Percentiles rank a stretch among this genome's conserved stretches.
phyloP scores from a whole-genome alignment of 257 asterid genomes.

The Nicotiana attenuata region DNA sequence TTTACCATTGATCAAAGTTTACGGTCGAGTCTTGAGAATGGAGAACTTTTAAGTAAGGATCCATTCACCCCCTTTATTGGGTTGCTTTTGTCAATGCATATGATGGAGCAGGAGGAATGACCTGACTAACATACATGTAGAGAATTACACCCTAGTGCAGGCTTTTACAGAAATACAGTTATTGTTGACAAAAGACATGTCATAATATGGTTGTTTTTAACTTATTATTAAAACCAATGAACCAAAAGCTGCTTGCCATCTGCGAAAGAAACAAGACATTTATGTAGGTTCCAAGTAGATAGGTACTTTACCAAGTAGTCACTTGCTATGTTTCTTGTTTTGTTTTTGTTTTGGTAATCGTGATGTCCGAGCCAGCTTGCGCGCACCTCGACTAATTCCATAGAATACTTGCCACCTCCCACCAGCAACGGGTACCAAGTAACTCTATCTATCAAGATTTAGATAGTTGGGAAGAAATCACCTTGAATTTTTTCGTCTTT shows the following conservation, averaged over 20 bases:
- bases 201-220: not conserved
- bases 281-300: slow-evolving; percentile 24
- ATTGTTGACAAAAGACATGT: not conserved
- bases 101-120: not conserved
- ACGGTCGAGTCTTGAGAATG: not conserved
- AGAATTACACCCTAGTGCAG: not conserved
- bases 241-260: not conserved
- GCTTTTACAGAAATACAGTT: not conserved
- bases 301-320: slow-evolving; percentile 27
- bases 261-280: slow-evolving; percentile 29
- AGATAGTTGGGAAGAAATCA: too few relatives aligned
- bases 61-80: not conserved
- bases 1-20: not conserved
- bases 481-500: too few relatives aligned
- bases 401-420: too few relatives aligned
- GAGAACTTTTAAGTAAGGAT: not conserved
- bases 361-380: too few relatives aligned
- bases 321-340: slow-evolving; percentile 38
- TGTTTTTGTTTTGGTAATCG: too few relatives aligned
- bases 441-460: too few relatives aligned
- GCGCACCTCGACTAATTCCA: too few relatives aligned
- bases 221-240: not conserved
- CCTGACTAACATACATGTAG: not conserved
- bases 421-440: too few relatives aligned
- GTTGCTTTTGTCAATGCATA: not conserved